Evolutionary conservation across 352 stramenopile genomes (phyloP), one percentile per base, ranked within the genome.

Genomic region (Phytophthora pistaciae): DNA sequence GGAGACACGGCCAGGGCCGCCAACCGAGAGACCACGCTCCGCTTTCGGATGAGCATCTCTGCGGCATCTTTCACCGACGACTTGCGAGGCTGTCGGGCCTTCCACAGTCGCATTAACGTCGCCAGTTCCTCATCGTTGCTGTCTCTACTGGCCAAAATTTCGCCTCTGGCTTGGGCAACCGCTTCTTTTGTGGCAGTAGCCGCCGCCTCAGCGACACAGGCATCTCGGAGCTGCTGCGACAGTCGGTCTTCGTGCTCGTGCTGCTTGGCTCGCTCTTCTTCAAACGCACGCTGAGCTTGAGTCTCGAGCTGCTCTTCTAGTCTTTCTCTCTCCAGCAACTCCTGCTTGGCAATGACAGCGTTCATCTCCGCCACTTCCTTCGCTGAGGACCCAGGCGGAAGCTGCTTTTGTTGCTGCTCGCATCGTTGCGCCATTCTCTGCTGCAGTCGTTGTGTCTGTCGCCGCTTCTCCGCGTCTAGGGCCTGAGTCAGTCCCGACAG

Each of bases 291-390:
- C 6, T 76, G 70, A 5, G 66, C 52, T 36, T 81, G 70, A 4
- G 31, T 50, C 18, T 69, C 70, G 9, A 81, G 48, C 25, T 81
- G 66, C 56, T 73, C 70, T 59, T 81, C 62, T 27, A 81, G 38
- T 36, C 60, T 62, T 21, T 74, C 42, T 23, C 46, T 48, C 40
- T 81, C 74, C 4, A 49, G 27, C 8, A 27, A 21, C 44, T 80
- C 69, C 48, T 80, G 73, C 42, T 75, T 70, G 1, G 48, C 4
- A n/a, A 77, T 67, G 38, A 60, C 40, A 23, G 50, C 54, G 13
- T 81, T 38, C 58, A 72, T 70, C 33, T 81, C 59, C 8, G 49
- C 62, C 7, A 66, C 27, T 68, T 70, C 42, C 23, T 74, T 42
- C 8, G 57, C 18, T 3, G 55, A 72, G 2, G 72, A 66, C 9